These are phyloP conservation scores for Diaporthe sp. DNA, from an alignment of 2,329 filamentous ascomycete species.

Conservation along the genomic window DNA sequence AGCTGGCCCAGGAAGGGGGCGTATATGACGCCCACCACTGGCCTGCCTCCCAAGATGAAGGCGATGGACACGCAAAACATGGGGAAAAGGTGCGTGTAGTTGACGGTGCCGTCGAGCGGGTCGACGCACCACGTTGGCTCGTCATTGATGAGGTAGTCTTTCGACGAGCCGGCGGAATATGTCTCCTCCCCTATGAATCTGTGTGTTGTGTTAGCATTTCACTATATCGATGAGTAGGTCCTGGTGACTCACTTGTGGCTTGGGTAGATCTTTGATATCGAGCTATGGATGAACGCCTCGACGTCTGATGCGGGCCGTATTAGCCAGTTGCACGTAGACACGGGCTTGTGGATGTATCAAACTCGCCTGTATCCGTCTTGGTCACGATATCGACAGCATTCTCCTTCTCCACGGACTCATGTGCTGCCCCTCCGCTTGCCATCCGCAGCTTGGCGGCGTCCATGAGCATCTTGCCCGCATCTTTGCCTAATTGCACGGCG, in stretches of 20 bases:
- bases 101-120: constrained; percentile 84
- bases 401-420: constrained; percentile 74
- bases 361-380: constrained; percentile 77
- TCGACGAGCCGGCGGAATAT: constrained; percentile 77
- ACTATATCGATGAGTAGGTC: background rate
- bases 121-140: constrained; percentile 82
- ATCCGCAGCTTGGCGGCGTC: constrained; percentile 72
- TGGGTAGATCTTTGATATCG: constrained; percentile 73
- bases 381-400: constrained; percentile 84
- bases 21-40: constrained; percentile 79
- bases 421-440: constrained; percentile 43
- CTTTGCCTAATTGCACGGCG: constrained; percentile 77
- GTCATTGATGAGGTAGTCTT: constrained; percentile 75
- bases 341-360: background rate
- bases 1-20: constrained; percentile 78
- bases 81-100: constrained; percentile 84
- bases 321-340: background rate
- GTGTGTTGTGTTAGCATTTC: background rate
- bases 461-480: constrained; percentile 77
- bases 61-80: constrained; percentile 87
- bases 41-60: constrained; percentile 70
- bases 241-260: constrained; percentile 69
- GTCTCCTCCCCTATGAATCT: constrained; percentile 85
- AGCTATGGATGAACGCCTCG: constrained; percentile 76
- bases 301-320: constrained; percentile 65